phyloP scores from a whole-genome alignment of 1,284 basidiomycete species.

The Moniliophthora roreri region DNA sequence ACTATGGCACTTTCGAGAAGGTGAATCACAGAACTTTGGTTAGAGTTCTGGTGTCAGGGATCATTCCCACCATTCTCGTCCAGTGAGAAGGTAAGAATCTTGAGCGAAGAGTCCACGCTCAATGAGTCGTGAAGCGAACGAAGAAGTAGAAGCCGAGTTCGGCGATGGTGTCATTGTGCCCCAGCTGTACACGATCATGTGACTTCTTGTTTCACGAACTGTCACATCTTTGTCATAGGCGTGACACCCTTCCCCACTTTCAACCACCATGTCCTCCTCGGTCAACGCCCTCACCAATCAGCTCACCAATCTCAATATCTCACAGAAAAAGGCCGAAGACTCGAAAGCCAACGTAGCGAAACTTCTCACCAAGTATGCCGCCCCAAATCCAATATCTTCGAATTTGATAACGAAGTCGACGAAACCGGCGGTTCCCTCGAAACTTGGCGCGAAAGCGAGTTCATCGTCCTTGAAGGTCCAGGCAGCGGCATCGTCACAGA shows the following conservation, averaged over 20 bases:
- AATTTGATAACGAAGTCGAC: constrained; percentile 11
- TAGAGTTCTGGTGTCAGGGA: too few relatives aligned
- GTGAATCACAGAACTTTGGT: too few relatives aligned
- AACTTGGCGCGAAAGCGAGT: constrained; percentile 13
- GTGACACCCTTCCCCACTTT: neutral
- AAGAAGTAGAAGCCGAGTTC: too few relatives aligned
- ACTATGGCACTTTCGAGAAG: too few relatives aligned
- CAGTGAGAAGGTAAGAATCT: too few relatives aligned
- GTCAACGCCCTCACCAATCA: constrained; percentile 34
- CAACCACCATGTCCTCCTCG: constrained; percentile 10
- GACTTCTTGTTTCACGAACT: too few relatives aligned
- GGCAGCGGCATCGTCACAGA: neutral
- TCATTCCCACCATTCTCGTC: too few relatives aligned
- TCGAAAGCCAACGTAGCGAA: constrained; percentile 60
- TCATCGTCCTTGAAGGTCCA: constrained; percentile 9
- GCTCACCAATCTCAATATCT: constrained; percentile 34
- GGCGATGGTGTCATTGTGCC: too few relatives aligned
- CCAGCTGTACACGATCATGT: too few relatives aligned
- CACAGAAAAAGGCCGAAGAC: constrained; percentile 45
- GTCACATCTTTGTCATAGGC: too few relatives aligned
- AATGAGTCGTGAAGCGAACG: too few relatives aligned
- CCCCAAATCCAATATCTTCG: constrained; percentile 39
- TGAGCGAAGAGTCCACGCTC: too few relatives aligned
- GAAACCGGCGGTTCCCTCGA: constrained; percentile 17
- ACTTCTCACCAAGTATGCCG: constrained; percentile 64